A percentile compares a stretch with the other conserved stretches of the same genome.
These are phyloP conservation scores for Xylariaceae sp. DNA, from an alignment of 2,329 filamentous ascomycete genomes.

Conservation along the genomic window DNA sequence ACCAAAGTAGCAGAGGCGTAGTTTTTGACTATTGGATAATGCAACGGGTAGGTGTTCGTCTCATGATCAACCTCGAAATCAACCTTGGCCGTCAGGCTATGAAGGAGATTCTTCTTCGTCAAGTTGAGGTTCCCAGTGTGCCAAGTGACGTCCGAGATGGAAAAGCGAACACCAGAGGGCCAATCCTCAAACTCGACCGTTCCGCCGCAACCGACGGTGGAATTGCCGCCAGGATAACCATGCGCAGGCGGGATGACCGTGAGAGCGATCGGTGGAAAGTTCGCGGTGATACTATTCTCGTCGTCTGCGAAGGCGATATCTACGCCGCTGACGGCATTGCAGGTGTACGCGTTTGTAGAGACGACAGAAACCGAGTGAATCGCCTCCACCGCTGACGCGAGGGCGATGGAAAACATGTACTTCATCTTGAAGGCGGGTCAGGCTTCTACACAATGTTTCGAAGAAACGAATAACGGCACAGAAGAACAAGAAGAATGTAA, in stretches of 20 bases:
- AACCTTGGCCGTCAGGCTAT: conserved; percentile 22
- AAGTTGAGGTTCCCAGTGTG: conserved; percentile 20
- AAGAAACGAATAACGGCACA: too few relatives aligned
- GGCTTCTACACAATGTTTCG: too few relatives aligned
- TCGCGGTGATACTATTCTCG: conserved; percentile 23
- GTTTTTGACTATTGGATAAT: conserved; percentile 26
- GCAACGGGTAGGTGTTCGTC: conserved; percentile 22
- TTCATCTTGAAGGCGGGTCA: conserved; percentile 20
- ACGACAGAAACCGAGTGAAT: conserved; percentile 23
- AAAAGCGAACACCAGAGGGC: conserved; percentile 19
- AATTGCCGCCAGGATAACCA: conserved; percentile 23
- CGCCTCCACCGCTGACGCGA: conserved; percentile 9
- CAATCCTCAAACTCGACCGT: conserved; percentile 32
- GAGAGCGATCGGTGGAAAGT: conserved; percentile 23
- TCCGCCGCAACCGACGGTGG: conserved; percentile 23
- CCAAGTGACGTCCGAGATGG: conserved; percentile 30
- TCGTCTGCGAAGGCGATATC: conserved; percentile 26
- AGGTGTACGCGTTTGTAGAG: conserved; percentile 22
- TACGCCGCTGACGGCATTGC: conserved; percentile 28
- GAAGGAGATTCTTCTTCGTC: conserved; percentile 12
- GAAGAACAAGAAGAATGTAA: too few relatives aligned
- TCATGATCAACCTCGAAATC: conserved; percentile 21
- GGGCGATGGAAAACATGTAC: neutral
- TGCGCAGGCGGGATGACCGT: conserved; percentile 19
- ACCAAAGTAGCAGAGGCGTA: conserved; percentile 25